Base-by-base conservation (phyloP, 148 eudicot species). In the Heliamphora exappendiculata region DNA sequence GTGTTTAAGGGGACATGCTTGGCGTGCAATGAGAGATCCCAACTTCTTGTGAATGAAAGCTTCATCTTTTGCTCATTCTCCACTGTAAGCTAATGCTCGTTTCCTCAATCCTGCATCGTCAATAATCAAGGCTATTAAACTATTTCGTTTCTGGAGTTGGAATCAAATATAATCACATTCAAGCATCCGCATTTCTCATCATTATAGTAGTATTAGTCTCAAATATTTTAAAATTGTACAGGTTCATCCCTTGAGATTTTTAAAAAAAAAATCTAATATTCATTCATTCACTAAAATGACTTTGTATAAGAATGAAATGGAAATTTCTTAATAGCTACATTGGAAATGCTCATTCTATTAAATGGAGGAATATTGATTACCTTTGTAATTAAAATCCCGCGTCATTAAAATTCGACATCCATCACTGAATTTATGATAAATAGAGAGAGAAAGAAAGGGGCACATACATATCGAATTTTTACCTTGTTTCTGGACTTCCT, bases 1-100 rank as follows among this genome's bases (percentile, higher is more conserved):
- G 89, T 87, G 62, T 82, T 73, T 33, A 93, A 31, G 16, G 98
- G 98, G 24, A 89, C 88, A 45, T 85, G 87, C 64, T 82, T 71
- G 39, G 82, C 92, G 59, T 59, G 65, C 19, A 86, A 64, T 53
- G 96, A 89, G 19, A 89, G 78, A 78, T 89, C 84, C 98, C 98
- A 93, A 59, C 82, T 75, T 76, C 98, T 86, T 55, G 85, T 84
- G 76, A 93, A 93, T 11, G 98, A 93, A 34, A 93, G 79, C 79
- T 93, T 96, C 28, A 91, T 84, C 79, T 83, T 84, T 28, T 89
- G 88, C 55, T 85, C 87, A 75, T 79, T 91, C 57, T 93, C 88
- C 45, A 80, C 82, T 70, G 87, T 78, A 2, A 93, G 70, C 79
- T 79, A 54, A 82, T 70, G 14, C 84, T 78, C 41, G 90, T 93